Conservation (phyloP, 164 flowering plant species). For the Magnolia officinalis region DNA sequence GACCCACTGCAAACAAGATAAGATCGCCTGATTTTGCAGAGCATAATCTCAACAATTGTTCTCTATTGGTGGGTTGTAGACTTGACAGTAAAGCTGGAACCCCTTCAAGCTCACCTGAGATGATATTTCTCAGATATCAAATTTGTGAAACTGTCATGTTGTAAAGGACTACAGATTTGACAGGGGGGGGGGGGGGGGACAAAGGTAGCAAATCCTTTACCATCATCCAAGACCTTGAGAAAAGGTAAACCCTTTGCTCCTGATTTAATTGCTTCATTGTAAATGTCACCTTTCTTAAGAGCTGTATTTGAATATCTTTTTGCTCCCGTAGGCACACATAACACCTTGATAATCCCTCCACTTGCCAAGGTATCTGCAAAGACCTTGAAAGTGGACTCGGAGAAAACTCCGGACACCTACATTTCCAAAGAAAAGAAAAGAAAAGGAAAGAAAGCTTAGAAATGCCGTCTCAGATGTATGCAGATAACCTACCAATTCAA, state of each 20-base stretch:
- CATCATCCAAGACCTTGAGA: slow-evolving; percentile 72
- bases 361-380: slow-evolving; percentile 63
- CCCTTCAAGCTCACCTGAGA: slow-evolving; percentile 69
- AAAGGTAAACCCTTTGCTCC: slow-evolving; percentile 96
- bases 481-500: not conserved
- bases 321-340: slow-evolving; percentile 80
- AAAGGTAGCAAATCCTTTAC: slow-evolving; percentile 28
- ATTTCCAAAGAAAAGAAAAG: slow-evolving; percentile 6
- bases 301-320: slow-evolving; percentile 76
- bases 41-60: slow-evolving; percentile 46
- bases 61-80: slow-evolving; percentile 44
- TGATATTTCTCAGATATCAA: slow-evolving; percentile 1
- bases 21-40: slow-evolving; percentile 78
- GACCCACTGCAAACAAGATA: slow-evolving; percentile 84
- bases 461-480: not conserved
- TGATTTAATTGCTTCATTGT: slow-evolving; percentile 76
- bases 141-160: not conserved
- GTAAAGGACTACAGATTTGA: not conserved
- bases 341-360: slow-evolving; percentile 71
- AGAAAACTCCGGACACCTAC: slow-evolving; percentile 79
- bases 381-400: slow-evolving; percentile 66
- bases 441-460: not conserved
- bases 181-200: no score
- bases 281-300: slow-evolving; percentile 86
- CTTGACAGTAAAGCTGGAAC: slow-evolving; percentile 70